Conservation (phyloP, 2,329 filamentous ascomycete species). For the Trichoderma endophyticum region DNA sequence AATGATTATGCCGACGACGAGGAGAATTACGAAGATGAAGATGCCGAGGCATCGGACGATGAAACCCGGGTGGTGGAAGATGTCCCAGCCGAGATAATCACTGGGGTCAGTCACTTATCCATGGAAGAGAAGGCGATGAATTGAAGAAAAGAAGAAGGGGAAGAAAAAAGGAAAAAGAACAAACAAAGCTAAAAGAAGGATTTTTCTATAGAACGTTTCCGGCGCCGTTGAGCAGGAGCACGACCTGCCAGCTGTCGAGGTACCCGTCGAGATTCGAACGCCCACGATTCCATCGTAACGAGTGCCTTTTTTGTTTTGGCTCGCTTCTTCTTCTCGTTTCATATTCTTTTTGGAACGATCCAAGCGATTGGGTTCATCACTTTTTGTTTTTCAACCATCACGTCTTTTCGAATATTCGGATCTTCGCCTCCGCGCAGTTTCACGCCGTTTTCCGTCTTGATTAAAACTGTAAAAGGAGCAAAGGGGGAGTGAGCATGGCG, state of each 20-base stretch:
- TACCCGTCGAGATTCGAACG: constrained; percentile 30
- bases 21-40: constrained; percentile 28
- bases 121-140: constrained; percentile 40
- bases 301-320: background rate
- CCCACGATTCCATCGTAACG: constrained; percentile 10
- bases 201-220: constrained; percentile 19
- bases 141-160: constrained; percentile 7
- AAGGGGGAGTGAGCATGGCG: background rate
- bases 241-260: constrained; percentile 21
- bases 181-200: constrained; percentile 29
- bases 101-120: constrained; percentile 54
- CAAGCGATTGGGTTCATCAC: background rate
- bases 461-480: background rate
- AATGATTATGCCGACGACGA: constrained; percentile 37
- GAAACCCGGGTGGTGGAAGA: constrained; percentile 40
- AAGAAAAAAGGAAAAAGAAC: background rate
- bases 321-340: background rate
- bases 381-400: background rate
- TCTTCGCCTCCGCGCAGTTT: background rate
- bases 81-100: constrained; percentile 55
- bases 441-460: background rate
- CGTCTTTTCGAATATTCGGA: background rate
- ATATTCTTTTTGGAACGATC: background rate
- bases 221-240: constrained; percentile 10
- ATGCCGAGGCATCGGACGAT: constrained; percentile 20